Evolutionary conservation across 192 early-diverging fungal species (phyloP).

Genomic region (Coemansia sp.): DNA sequence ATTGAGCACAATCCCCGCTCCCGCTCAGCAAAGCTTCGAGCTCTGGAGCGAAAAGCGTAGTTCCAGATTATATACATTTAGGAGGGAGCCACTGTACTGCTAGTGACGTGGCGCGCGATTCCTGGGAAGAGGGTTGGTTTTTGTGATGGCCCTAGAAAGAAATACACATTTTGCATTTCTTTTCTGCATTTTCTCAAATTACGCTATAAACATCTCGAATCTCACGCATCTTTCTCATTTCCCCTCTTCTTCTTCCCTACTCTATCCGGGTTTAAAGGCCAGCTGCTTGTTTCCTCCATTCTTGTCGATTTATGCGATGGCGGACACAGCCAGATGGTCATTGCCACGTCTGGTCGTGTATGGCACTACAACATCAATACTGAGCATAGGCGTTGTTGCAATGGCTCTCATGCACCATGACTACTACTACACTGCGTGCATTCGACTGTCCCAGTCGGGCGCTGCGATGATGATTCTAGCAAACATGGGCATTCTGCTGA

Average conservation of each 20-base stretch:
- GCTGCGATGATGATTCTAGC: conserved; percentile 85
- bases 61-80: no score
- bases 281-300: neutral
- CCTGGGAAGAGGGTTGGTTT: no score
- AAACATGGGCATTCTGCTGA: conserved; percentile 76
- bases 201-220: neutral
- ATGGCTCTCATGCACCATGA: conserved; percentile 66
- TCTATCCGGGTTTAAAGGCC: neutral
- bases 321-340: conserved; percentile 20
- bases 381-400: conserved; percentile 64
- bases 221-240: neutral
- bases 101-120: no score
- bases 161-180: neutral
- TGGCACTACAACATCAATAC: conserved; percentile 64
- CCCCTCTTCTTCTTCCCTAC: neutral
- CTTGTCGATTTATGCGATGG: conserved; percentile 13
- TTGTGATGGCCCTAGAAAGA: no score
- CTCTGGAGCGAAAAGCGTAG: conserved; percentile 13
- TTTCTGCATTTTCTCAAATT: neutral
- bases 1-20: conserved; percentile 58
- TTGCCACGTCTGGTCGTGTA: conserved; percentile 66
- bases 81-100: no score
- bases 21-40: conserved; percentile 58
- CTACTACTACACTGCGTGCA: conserved; percentile 89
- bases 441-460: conserved; percentile 86